phyloP scores from a whole-genome alignment of 345 rosid genomes.

The Melastoma malabathricum region DNA sequence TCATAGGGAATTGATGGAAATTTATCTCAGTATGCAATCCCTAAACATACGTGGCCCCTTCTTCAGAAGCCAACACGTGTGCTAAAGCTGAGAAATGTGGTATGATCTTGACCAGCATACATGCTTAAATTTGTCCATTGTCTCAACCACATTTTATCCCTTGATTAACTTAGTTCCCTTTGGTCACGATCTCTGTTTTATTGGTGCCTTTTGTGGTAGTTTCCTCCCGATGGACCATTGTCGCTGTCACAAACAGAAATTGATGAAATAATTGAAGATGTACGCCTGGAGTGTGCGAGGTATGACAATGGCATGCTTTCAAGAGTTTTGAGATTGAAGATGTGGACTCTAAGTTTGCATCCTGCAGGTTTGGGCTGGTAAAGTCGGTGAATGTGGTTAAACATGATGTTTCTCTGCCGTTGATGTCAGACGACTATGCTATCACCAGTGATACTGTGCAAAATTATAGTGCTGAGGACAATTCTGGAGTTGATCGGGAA shows the following conservation, averaged over 20 bases:
- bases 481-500: constrained; percentile 4
- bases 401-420: constrained; percentile 10
- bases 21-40: constrained; percentile 40
- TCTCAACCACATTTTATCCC: constrained; percentile 2
- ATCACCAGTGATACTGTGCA: constrained; percentile 3
- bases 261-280: constrained; percentile 76
- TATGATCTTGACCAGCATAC: constrained; percentile 12
- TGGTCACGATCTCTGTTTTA: constrained; percentile 6
- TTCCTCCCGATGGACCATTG: constrained; percentile 35
- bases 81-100: constrained; percentile 79
- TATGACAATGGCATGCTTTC: constrained; percentile 18
- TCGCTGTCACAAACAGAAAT: constrained; percentile 42
- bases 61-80: constrained; percentile 62
- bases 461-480: constrained; percentile 1
- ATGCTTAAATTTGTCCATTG: background rate
- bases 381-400: constrained; percentile 57
- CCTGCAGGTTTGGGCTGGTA: constrained; percentile 83
- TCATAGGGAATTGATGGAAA: constrained; percentile 36
- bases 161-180: background rate
- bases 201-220: constrained; percentile 24
- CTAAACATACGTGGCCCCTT: constrained; percentile 68
- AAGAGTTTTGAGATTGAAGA: constrained; percentile 2
- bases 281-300: constrained; percentile 84
- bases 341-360: constrained; percentile 7
- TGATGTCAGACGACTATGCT: background rate